These are phyloP conservation scores for Sicyos baderoa DNA, from an alignment of 306 rosid species.

Conservation along the genomic window DNA sequence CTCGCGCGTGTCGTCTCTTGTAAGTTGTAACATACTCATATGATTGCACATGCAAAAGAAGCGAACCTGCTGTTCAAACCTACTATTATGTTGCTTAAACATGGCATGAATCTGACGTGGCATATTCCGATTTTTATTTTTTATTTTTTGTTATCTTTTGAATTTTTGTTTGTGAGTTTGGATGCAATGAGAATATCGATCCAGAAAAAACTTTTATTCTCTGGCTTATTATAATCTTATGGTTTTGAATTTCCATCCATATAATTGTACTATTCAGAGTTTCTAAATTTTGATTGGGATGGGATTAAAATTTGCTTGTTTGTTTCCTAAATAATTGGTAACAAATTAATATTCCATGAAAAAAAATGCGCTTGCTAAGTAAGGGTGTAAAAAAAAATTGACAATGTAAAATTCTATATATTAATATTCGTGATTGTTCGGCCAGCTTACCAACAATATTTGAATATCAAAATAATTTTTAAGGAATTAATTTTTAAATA, in stretches of 20 bases:
- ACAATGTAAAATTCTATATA: too few species aligned
- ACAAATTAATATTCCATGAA: too few species aligned
- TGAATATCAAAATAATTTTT: too few species aligned
- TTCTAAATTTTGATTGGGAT: not conserved
- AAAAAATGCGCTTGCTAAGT: too few species aligned
- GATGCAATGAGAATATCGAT: not conserved
- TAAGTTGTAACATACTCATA: slow-evolving; percentile 18
- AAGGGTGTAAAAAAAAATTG: too few species aligned
- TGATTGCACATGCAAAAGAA: slow-evolving; percentile 20
- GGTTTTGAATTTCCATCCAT: not conserved
- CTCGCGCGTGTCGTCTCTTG: not conserved
- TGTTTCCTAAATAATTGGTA: too few species aligned
- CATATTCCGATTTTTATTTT: not conserved
- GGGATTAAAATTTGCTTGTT: too few species aligned
- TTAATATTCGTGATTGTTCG: too few species aligned
- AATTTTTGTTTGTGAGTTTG: not conserved
- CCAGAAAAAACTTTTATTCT: slow-evolving; percentile 1
- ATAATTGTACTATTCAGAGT: not conserved
- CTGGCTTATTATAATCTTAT: not conserved
- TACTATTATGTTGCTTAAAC: not conserved
- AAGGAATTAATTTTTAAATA: too few species aligned
- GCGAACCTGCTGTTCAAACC: slow-evolving; percentile 8
- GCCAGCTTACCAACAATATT: too few species aligned
- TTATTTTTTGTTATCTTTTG: not conserved
- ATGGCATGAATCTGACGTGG: slow-evolving; percentile 14